phyloP scores from a whole-genome alignment of 306 rosid genomes.

The Cyamopsis tetragonoloba region DNA sequence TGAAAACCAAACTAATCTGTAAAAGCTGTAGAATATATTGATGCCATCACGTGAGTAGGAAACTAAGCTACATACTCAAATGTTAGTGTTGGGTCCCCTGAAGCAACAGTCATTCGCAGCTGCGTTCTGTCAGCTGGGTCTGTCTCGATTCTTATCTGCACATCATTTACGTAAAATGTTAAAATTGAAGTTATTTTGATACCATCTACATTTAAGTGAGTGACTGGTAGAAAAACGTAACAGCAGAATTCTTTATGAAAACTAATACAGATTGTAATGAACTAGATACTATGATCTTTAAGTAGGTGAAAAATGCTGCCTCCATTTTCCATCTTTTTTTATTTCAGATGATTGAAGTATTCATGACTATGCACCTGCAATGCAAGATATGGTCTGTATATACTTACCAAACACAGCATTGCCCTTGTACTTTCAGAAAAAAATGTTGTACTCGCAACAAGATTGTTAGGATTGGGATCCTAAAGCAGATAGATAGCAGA shows the following conservation, averaged over 20 bases:
- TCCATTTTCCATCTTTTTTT: conserved; percentile 6
- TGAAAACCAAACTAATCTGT: conserved; percentile 34
- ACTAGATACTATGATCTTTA: not conserved
- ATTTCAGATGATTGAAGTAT: not conserved
- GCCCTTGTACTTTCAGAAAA: conserved; percentile 90
- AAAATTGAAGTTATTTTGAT: not conserved
- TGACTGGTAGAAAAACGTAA: not conserved
- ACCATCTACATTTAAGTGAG: conserved; percentile 11
- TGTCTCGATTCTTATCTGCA: conserved; percentile 86
- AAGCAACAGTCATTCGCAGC: conserved; percentile 93
- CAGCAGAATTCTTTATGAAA: conserved; percentile 2
- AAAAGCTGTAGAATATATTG: not conserved
- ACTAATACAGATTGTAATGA: not conserved
- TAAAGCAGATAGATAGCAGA: conserved; percentile 31
- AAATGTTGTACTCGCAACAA: conserved; percentile 84
- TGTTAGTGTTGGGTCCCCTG: conserved; percentile 90
- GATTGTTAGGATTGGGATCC: conserved; percentile 99
- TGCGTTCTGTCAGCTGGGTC: conserved; percentile 99
- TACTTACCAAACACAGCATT: conserved; percentile 95
- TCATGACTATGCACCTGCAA: not conserved
- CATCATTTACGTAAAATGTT: conserved; percentile 19
- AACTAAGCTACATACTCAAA: conserved; percentile 64
- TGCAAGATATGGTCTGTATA: not conserved
- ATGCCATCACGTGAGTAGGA: not conserved
- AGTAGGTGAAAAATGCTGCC: not conserved